A percentile compares a stretch with the other conserved stretches of the same genome.
phyloP scores from a whole-genome alignment of 1,284 basidiomycete genomes.

The Grifola frondosa region DNA sequence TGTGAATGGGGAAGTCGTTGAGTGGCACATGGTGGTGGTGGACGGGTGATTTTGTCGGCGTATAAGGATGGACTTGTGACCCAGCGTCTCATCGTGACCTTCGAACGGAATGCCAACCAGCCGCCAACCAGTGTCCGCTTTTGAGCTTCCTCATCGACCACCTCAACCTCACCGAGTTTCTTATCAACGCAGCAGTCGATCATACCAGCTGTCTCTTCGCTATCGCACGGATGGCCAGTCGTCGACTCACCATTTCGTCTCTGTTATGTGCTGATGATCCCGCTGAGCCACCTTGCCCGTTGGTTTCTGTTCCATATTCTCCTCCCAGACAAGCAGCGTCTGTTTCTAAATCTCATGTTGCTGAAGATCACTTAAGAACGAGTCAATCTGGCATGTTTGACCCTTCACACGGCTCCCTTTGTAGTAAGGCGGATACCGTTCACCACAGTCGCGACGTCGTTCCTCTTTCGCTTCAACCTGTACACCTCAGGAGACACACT shows the following conservation, averaged over 20 bases:
- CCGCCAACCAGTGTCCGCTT: no score
- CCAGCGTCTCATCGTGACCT: no score
- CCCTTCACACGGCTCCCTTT: conserved; percentile 5
- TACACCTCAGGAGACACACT: conserved; percentile 22
- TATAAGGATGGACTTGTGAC: no score
- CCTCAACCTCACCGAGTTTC: no score
- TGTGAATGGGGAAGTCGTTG: no score
- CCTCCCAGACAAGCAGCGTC: conserved; percentile 1
- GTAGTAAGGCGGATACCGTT: conserved; percentile 14
- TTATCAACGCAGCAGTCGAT: no score
- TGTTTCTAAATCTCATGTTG: conserved; percentile 5
- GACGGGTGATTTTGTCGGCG: no score
- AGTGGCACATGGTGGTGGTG: no score
- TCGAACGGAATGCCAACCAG: no score
- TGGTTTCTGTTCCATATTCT: conserved; percentile 10
- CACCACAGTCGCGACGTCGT: conserved; percentile 22
- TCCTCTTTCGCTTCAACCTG: conserved; percentile 24
- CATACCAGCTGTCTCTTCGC: no score
- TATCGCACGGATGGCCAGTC: conserved; percentile 50
- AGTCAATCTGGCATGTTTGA: conserved; percentile 7
- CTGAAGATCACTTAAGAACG: conserved; percentile 5
- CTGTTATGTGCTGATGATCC: conserved; percentile 58
- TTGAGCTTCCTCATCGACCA: no score
- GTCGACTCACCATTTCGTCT: conserved; percentile 70
- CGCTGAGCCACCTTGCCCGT: conserved; percentile 13